Base-by-base conservation (phyloP, 768 basidiomycete species). In the Candolleomyces eurysporus region DNA sequence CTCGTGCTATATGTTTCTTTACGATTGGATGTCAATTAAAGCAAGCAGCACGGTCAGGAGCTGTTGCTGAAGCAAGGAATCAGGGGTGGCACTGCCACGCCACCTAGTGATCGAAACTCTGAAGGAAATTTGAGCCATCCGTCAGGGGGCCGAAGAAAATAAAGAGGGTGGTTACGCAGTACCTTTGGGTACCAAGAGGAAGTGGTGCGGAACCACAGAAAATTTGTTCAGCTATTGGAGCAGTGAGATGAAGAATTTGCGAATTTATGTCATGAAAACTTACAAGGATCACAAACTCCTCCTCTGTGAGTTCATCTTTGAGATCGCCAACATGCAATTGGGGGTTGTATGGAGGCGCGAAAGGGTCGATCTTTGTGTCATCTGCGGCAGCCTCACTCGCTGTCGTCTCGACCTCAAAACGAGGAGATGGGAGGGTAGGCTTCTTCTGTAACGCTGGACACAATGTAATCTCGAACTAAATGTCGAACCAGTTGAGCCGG, bases 371-470 rank as follows among this genome's bases (percentile, higher is more conserved):
- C 48, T 77, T 78, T 59, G 72, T 73, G 55, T 71, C 21, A 36
- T 53, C 50, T 69, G 61, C 71, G 69, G 48, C 72, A 63, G 19
- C 51, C 65, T 48, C 68, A 61, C 19, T 43, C 21, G 31, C 36
- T 4, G 54, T 56, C 21, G 11, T 64, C 54, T 31, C 61, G 61
- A n/a, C 69, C 49, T 71, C 70, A 49, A 60, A 78, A 55, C 79
- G 73, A 48, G 78, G 79, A 39, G 79, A 79, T 31, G 79, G 79
- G n/a, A 78, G 76, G 30, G 69, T 68, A 3, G 87, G 84, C 72
- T 97, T 98, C 67, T 92, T 82, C 67, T 89, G 87, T 46, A 98
- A 76, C 0, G 94, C 91, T 13, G 93, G 91, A 66, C 94, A 97
- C 45, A 92, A 74, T 62, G 90, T 82, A 60, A 98, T 84, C 74